Conservation (phyloP, 2,329 filamentous ascomycete genomes). For the Microdochium bolleyi region DNA sequence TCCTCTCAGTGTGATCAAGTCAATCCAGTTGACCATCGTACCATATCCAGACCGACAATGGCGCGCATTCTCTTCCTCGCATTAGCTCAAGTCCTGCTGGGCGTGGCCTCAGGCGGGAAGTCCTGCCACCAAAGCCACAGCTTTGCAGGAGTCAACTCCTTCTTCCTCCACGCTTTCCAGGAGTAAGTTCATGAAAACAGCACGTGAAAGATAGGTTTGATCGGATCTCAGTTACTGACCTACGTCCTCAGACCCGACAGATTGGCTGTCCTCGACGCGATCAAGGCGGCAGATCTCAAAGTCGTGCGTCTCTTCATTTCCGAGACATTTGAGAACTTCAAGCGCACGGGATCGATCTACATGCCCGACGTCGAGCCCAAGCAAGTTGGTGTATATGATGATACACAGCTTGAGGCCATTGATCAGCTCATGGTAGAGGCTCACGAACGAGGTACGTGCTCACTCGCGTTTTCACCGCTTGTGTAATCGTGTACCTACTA, state of each 20-base stretch:
- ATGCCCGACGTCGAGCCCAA: background rate
- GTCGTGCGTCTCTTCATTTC: background rate
- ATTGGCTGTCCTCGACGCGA: background rate
- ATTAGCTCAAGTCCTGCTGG: background rate
- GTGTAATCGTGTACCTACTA: background rate
- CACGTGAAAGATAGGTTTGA: background rate
- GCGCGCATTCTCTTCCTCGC: background rate
- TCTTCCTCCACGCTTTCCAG: background rate
- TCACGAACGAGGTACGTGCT: background rate
- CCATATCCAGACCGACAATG: background rate
- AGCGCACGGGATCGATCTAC: background rate
- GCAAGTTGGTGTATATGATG: background rate
- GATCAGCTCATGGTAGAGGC: background rate
- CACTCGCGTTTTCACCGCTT: background rate
- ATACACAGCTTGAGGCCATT: background rate
- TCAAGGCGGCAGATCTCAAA: background rate
- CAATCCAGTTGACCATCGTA: background rate
- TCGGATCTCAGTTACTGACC: background rate
- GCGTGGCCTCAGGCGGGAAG: background rate
- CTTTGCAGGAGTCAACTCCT: background rate
- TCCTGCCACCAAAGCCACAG: background rate
- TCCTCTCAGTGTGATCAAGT: background rate
- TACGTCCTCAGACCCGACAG: background rate
- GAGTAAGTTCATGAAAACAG: background rate
- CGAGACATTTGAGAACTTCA: background rate